These are phyloP conservation scores for Auriculariales sp. DNA, from an alignment of 768 basidiomycete genomes.

Conservation along the genomic window DNA sequence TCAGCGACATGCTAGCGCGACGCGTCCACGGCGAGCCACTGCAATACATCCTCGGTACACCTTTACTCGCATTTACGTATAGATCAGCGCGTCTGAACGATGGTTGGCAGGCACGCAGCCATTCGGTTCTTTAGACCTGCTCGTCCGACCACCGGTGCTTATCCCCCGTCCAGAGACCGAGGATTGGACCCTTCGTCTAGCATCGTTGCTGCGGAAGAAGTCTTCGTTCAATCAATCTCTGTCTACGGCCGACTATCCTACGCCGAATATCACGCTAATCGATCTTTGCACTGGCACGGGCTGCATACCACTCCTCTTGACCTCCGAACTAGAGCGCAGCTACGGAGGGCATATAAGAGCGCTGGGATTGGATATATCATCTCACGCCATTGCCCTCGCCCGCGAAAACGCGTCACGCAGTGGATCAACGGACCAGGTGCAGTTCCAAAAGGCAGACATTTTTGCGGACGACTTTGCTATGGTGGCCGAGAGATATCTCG, in stretches of 20 bases:
- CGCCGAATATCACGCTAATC: constrained; percentile 32
- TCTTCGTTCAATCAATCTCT: too few relatives aligned
- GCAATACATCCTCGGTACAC: constrained; percentile 78
- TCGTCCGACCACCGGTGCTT: constrained; percentile 62
- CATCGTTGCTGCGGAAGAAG: constrained; percentile 30
- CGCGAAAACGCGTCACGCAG: constrained; percentile 25
- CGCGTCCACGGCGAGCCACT: constrained; percentile 62
- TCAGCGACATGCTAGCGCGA: constrained; percentile 35
- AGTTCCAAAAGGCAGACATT: constrained; percentile 9
- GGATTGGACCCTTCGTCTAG: constrained; percentile 55
- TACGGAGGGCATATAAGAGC: constrained; percentile 53
- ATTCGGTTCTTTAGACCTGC: constrained; percentile 71
- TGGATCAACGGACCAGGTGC: constrained; percentile 14
- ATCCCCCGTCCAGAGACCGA: constrained; percentile 96
- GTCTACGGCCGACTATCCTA: constrained; percentile 17
- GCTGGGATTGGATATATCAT: constrained; percentile 29
- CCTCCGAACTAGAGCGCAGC: neutral
- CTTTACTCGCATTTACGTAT: constrained; percentile 11
- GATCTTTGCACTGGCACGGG: constrained; percentile 92
- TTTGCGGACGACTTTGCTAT: constrained; percentile 34
- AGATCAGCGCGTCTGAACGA: constrained; percentile 1
- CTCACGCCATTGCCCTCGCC: constrained; percentile 52
- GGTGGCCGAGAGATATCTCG: constrained; percentile 1
- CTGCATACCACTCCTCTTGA: constrained; percentile 76
- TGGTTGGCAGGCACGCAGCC: constrained; percentile 51